Evolutionary conservation across 2,329 filamentous ascomycete species (phyloP).

Genomic region (Nakataea oryzae): DNA sequence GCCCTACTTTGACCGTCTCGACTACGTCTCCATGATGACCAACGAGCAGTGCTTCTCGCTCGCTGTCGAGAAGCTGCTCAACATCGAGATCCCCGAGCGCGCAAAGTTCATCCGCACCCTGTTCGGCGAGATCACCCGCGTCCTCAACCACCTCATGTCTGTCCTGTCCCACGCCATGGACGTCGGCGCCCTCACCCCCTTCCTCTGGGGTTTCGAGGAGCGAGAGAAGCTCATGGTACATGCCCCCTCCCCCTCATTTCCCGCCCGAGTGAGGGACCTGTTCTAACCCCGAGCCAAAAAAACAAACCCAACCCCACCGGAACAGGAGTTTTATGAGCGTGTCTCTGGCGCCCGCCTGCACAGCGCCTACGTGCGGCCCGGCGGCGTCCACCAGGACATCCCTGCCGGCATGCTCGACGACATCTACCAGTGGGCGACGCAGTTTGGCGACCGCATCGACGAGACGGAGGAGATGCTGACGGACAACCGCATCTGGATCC

Average conservation of each 20-base stretch:
- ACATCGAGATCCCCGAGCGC: conserved; percentile 88
- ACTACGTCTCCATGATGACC: conserved; percentile 99
- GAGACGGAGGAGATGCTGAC: conserved; percentile 98
- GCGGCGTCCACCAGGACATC: conserved; percentile 92
- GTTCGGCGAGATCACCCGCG: conserved; percentile 88
- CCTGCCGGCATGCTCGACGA: conserved; percentile 91
- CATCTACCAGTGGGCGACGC: conserved; percentile 99
- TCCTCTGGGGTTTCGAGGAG: conserved; percentile 99
- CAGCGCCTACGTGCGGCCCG: conserved; percentile 91
- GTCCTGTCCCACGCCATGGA: conserved; percentile 97
- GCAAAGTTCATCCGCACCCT: conserved; percentile 95
- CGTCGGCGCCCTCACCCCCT: conserved; percentile 93
- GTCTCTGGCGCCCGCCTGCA: conserved; percentile 96
- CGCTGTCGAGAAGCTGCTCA: conserved; percentile 94
- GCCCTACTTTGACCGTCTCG: conserved; percentile 96
- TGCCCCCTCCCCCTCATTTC: conserved; percentile 4
- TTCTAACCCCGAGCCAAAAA: background rate
- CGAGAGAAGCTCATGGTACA: conserved; percentile 98
- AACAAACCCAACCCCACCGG: background rate
- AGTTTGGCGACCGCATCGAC: conserved; percentile 96
- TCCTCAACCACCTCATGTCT: conserved; percentile 97
- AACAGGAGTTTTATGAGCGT: conserved; percentile 97
- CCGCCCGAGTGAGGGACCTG: too few relatives aligned
- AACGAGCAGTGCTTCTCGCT: conserved; percentile 97
- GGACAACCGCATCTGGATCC: conserved; percentile 98